Conservation (phyloP, 345 rosid genomes). For the thale cress (Arabidopsis thaliana) region TAIR10.1 NC_003070.9:29406501-29407000, state of each 20-base stretch:
- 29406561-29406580: conserved; percentile 11
- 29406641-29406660: not conserved
- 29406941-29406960: conserved; percentile 3
- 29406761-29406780: no score
- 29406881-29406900: conserved; percentile 23
- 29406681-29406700: not conserved
- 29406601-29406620: not conserved
- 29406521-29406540: not conserved
- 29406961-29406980: conserved; percentile 19
- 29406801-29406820: not conserved
- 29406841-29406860: conserved; percentile 4
- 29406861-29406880: conserved; percentile 26
- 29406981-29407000: not conserved
- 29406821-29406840: not conserved
- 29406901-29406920: no score
- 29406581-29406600: not conserved
- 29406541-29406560: not conserved
- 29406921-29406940: conserved; percentile 26
- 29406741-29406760: no score
- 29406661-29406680: not conserved
- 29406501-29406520: conserved; percentile 14
- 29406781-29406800: no score
- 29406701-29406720: not conserved
- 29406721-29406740: not conserved
- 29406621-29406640: not conserved